Percentiles rank a stretch among this genome's conserved stretches.
Evolutionary conservation across 2,329 filamentous ascomycete species (phyloP).

Genomic region (Diplodia corticola): DNA sequence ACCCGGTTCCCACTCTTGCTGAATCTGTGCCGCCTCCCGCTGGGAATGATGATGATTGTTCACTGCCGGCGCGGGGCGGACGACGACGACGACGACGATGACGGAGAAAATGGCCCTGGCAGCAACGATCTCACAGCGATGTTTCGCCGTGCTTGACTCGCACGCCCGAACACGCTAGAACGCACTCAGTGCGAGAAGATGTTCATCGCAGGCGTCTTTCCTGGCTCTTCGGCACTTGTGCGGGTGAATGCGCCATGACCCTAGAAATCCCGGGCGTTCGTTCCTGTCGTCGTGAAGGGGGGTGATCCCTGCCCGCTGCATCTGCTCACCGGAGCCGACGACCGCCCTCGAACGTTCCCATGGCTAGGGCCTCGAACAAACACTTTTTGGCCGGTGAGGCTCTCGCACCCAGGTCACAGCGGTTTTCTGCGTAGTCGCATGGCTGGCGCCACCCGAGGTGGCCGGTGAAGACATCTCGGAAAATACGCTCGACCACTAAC

Average conservation of each 20-base stretch:
- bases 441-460: background rate
- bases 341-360: no score
- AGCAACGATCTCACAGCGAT: background rate
- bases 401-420: background rate
- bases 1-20: constrained; percentile 1
- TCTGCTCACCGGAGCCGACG: no score
- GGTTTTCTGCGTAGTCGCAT: background rate
- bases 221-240: background rate
- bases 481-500: background rate
- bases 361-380: background rate
- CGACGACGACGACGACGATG: no score
- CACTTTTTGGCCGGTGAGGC: background rate
- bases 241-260: background rate
- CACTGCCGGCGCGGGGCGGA: background rate
- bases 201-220: background rate
- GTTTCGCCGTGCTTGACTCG: background rate
- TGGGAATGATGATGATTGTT: no score
- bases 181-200: no score
- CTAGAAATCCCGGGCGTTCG: background rate
- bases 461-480: background rate
- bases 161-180: no score
- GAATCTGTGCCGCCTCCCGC: background rate
- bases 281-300: background rate
- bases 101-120: background rate
- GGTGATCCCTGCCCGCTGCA: background rate